Conservation (phyloP, 352 stramenopile species). For the Pythium utonaiense region DNA sequence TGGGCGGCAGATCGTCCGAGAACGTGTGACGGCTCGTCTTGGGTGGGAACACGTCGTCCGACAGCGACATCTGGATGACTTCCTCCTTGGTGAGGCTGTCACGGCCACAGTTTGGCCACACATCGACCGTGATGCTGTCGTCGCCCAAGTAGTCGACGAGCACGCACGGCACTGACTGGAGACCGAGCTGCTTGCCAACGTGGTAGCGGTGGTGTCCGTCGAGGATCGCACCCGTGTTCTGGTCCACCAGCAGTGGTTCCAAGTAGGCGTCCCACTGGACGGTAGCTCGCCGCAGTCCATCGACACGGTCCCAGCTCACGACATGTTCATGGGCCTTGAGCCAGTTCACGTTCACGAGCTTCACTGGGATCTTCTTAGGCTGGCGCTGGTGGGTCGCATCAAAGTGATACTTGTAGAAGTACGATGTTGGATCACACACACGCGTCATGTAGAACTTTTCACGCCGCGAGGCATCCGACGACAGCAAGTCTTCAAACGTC, state of each 20-base stretch:
- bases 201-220: conserved; percentile 85
- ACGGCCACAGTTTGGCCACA: conserved; percentile 81
- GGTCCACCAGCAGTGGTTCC: conserved; percentile 79
- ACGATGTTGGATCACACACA: conserved; percentile 84
- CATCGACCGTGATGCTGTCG: conserved; percentile 79
- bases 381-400: conserved; percentile 60
- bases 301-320: conserved; percentile 83
- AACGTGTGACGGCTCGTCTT: conserved; percentile 87
- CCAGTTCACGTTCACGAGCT: conserved; percentile 61
- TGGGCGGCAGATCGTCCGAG: conserved; percentile 78
- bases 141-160: conserved; percentile 83
- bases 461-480: conserved; percentile 46
- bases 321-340: conserved; percentile 84
- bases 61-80: conserved; percentile 83
- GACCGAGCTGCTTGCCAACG: conserved; percentile 65
- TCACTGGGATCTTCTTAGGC: conserved; percentile 57
- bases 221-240: conserved; percentile 67
- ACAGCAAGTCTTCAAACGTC: conserved; percentile 80
- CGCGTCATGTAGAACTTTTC: conserved; percentile 84
- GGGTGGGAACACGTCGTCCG: conserved; percentile 75
- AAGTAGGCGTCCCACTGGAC: conserved; percentile 78
- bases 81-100: conserved; percentile 80
- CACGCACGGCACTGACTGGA: conserved; percentile 68
- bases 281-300: conserved; percentile 70
- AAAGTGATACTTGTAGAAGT: conserved; percentile 90